Percentiles rank a stretch among this genome's conserved stretches.
Evolutionary conservation across 2,329 filamentous ascomycete genomes (phyloP).

Genomic region (Pseudogymnoascus sp.): DNA sequence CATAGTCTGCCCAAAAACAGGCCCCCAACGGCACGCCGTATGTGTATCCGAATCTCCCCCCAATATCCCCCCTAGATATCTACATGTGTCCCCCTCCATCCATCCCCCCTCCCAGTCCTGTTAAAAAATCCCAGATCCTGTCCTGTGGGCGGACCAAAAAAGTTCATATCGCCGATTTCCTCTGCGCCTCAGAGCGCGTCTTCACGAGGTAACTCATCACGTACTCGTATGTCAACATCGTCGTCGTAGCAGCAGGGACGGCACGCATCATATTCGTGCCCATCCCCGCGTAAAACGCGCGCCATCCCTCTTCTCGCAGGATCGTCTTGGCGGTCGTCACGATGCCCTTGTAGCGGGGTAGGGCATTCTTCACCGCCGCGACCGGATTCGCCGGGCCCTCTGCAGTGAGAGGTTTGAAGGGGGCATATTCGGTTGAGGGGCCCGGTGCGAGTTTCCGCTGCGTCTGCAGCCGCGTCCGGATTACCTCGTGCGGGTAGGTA

Average conservation of each 20-base stretch:
- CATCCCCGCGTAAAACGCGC: conserved; percentile 93
- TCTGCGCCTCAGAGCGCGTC: not conserved
- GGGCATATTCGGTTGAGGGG: conserved; percentile 41
- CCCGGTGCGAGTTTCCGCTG: conserved; percentile 62
- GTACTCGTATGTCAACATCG: conserved; percentile 94
- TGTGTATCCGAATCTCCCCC: not conserved
- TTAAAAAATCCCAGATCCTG: not conserved
- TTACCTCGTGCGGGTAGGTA: conserved; percentile 95
- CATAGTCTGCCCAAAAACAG: not conserved
- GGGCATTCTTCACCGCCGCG: conserved; percentile 26
- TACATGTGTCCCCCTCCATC: not conserved
- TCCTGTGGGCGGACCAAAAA: not conserved
- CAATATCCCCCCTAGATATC: not conserved
- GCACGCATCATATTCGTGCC: conserved; percentile 96
- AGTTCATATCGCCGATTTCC: not conserved
- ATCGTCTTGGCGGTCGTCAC: conserved; percentile 77
- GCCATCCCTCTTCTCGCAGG: conserved; percentile 84
- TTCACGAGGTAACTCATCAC: conserved; percentile 30
- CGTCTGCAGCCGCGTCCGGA: conserved; percentile 87
- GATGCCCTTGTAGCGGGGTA: conserved; percentile 62
- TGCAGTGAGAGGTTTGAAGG: conserved; percentile 23
- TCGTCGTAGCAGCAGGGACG: conserved; percentile 90
- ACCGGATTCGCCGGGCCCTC: conserved; percentile 17
- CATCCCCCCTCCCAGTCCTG: too few species aligned
- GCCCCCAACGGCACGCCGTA: not conserved